Evolutionary conservation across 2,329 filamentous ascomycete genomes (phyloP).

Genomic region (Xylariales sp.): DNA sequence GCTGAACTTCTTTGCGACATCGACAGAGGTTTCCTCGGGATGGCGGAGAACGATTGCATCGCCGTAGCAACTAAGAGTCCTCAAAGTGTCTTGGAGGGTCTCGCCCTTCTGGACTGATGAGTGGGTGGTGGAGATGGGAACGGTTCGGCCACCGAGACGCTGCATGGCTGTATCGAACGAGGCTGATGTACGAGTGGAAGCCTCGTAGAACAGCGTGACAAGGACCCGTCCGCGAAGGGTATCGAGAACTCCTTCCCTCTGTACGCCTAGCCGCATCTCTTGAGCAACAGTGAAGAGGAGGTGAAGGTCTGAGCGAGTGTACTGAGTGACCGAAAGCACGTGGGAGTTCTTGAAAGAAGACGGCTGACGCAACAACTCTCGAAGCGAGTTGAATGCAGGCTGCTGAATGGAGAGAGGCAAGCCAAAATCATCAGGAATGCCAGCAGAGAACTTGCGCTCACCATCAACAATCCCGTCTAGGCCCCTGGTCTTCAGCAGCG

Average conservation of each 20-base stretch:
- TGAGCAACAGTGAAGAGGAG: conserved; percentile 93
- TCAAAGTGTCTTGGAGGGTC: conserved; percentile 85
- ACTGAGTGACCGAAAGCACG: conserved; percentile 88
- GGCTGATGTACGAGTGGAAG: conserved; percentile 88
- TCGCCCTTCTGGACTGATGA: conserved; percentile 95
- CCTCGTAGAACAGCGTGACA: conserved; percentile 95
- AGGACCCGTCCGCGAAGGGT: conserved; percentile 82
- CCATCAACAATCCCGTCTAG: conserved; percentile 28
- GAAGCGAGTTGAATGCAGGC: conserved; percentile 56
- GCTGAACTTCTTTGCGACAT: conserved; percentile 80
- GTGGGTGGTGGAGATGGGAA: conserved; percentile 75
- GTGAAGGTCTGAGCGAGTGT: conserved; percentile 82
- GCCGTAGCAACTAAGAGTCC: conserved; percentile 89
- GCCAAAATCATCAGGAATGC: conserved; percentile 41
- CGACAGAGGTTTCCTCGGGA: conserved; percentile 74
- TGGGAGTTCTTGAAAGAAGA: conserved; percentile 88
- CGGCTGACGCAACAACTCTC: conserved; percentile 65
- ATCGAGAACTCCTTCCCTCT: conserved; percentile 85
- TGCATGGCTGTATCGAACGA: conserved; percentile 99
- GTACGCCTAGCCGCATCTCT: conserved; percentile 94
- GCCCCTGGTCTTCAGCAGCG: conserved; percentile 25
- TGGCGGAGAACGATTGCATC: conserved; percentile 96
- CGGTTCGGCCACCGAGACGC: conserved; percentile 82
- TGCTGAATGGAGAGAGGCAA: conserved; percentile 44
- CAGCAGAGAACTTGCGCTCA: conserved; percentile 16